Conservation (phyloP, 495 filamentous ascomycete species). For the Penicillium dipodomyicola region DNA sequence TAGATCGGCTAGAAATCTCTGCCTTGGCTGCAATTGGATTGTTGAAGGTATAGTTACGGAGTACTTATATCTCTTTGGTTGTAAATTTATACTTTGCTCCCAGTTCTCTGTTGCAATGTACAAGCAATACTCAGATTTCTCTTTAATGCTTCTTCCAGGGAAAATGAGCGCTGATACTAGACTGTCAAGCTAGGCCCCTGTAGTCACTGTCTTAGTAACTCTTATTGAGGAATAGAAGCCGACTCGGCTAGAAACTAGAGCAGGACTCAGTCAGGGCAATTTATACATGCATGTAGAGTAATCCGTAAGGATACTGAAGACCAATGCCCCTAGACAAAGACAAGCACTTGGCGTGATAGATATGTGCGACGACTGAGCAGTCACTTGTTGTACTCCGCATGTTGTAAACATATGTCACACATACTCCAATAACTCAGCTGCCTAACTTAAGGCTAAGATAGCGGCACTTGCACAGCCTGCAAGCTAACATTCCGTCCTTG, state of each 20-base stretch:
- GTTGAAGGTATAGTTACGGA: not conserved
- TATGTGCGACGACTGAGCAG: not conserved
- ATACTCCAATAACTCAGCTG: not conserved
- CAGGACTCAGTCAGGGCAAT: not conserved
- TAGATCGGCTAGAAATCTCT: slow-evolving; percentile 14
- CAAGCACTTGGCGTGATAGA: not conserved
- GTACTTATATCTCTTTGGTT: not conserved
- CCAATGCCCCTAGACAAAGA: not conserved
- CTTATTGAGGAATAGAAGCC: not conserved
- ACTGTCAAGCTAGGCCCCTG: not conserved
- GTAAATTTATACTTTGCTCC: not conserved
- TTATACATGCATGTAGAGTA: not conserved
- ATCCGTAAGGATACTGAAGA: not conserved
- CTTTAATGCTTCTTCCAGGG: not conserved
- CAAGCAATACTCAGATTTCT: not conserved
- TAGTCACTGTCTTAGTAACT: not conserved
- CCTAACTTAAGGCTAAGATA: slow-evolving; percentile 2
- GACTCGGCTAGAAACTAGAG: not conserved
- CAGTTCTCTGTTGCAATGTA: not conserved
- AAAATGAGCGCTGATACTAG: not conserved
- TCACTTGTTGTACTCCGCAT: not conserved
- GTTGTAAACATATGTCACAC: not conserved
- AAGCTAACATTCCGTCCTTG: not conserved
- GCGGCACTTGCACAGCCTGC: slow-evolving; percentile 2
- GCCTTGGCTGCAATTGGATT: not conserved